Base-by-base conservation (phyloP, 208 protist species). In the Leishmania gerbilli region DNA sequence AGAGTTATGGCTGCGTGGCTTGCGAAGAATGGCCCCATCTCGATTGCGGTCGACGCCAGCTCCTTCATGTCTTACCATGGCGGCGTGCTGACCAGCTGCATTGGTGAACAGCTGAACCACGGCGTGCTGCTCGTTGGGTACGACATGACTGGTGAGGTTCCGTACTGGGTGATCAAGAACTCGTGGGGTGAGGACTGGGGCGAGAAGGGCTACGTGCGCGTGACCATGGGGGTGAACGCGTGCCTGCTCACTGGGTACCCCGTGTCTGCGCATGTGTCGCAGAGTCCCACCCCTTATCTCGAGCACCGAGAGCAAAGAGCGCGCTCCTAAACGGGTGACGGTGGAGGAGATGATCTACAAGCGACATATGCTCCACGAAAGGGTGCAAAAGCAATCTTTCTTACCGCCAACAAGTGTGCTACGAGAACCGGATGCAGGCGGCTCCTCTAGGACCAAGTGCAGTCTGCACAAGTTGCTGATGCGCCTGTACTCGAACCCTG, bases 91-190 rank as follows among this genome's bases (percentile, higher is more conserved):
- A 95, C 93, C 19, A 67, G 75, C 17, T 94, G 90, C 83, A 74
- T 80, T 68, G 82, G 84, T 7, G 40, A 84, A 13, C 76, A 85
- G 58, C 62, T 97, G 74, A 87, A 95, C 82, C 93, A 97, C 83
- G 93, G 88, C 65, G 90, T 97, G 58, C 89, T 97, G 78, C 80
- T 83, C 11, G 90, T 98, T 6, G 95, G 91, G 74, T 98, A 95
- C 85, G 90, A 95, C 76, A 87, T 80, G 42, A 80, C 47, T 8
- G 71, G 65, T 31, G 80, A 84, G 51, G 3, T 67, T 40, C 87
- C 90, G 51, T 98, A 98, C 86, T 98, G 93, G 94, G 90, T 96
- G 74, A 88, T 98, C 74, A 97, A 97, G 87, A 98, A 98, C 88
- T 91, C 83, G 34, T 97, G 94, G 94, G 92, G 91, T 56, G 67